A percentile compares a stretch with the other conserved stretches of the same genome.
phyloP scores from a whole-genome alignment of 2,329 filamentous ascomycete genomes.

The Akanthomyces lecanii region DNA sequence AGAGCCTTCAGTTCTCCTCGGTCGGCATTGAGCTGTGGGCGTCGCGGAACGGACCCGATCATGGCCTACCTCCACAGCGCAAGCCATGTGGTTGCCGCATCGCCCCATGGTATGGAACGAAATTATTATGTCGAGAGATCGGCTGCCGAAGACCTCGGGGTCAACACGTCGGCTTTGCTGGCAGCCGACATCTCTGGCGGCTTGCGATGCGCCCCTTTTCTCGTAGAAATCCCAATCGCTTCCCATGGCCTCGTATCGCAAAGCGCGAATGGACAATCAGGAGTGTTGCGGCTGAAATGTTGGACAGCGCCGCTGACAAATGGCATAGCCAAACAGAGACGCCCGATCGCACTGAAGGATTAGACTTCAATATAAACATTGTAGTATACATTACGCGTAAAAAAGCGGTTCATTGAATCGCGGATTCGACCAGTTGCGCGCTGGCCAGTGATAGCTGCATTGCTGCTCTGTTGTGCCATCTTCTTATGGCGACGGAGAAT shows the following conservation, averaged over 20 bases:
- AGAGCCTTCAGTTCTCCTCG: neutral
- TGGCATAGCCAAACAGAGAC: neutral
- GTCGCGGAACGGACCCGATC: conserved; percentile 15
- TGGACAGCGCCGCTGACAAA: neutral
- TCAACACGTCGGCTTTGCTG: neutral
- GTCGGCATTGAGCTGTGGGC: neutral
- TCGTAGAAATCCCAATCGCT: neutral
- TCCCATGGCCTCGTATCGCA: neutral
- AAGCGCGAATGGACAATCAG: neutral
- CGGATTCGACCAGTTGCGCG: neutral
- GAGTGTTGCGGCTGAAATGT: neutral
- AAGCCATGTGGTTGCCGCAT: conserved; percentile 8
- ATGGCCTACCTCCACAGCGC: neutral
- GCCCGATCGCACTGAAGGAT: neutral
- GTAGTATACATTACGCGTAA: neutral
- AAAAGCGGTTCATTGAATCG: neutral
- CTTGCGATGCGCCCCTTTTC: neutral
- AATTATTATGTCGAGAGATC: neutral
- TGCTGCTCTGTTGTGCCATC: neutral
- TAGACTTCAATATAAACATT: neutral
- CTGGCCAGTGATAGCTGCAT: neutral
- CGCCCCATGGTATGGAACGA: neutral
- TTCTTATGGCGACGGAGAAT: conserved; percentile 1
- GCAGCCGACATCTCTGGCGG: neutral
- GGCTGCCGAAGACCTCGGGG: neutral